A percentile compares a stretch with the other conserved stretches of the same genome.
Conservation (phyloP, 805 yeast genomes). For the Ogataea pilisensis region DNA sequence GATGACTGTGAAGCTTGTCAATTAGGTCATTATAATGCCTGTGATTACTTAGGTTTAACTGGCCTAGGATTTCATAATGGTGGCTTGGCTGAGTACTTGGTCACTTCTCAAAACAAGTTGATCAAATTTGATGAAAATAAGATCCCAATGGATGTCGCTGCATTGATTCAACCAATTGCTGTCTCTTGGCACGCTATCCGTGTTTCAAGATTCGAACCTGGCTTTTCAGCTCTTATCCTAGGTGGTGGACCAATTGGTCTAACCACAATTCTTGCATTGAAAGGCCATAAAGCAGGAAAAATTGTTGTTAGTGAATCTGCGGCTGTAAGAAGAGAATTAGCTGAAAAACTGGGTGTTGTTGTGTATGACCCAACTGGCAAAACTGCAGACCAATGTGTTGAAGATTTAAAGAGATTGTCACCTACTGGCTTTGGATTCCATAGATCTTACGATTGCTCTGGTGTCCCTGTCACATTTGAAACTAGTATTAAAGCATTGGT, state of each 20-base stretch:
- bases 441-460: constrained; percentile 51
- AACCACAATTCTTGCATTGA: constrained; percentile 48
- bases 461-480: constrained; percentile 43
- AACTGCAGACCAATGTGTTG: constrained; percentile 25
- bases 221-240: constrained; percentile 44
- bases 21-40: constrained; percentile 49
- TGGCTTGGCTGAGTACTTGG: constrained; percentile 41
- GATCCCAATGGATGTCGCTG: constrained; percentile 50
- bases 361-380: constrained; percentile 33
- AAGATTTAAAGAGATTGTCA: constrained; percentile 31
- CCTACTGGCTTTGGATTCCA: constrained; percentile 44
- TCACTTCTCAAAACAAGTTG: constrained; percentile 36
- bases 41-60: constrained; percentile 42
- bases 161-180: constrained; percentile 53
- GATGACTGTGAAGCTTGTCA: constrained; percentile 44
- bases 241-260: constrained; percentile 62
- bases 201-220: constrained; percentile 38
- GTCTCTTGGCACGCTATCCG: constrained; percentile 59
- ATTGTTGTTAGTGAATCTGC: constrained; percentile 63
- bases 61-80: constrained; percentile 59
- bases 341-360: constrained; percentile 44
- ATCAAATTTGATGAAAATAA: constrained; percentile 34
- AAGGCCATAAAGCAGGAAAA: constrained; percentile 41
- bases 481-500: constrained; percentile 37
- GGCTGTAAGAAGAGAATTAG: constrained; percentile 53